These are phyloP conservation scores for Stellera chamaejasme DNA, from an alignment of 345 rosid genomes.

Conservation along the genomic window DNA sequence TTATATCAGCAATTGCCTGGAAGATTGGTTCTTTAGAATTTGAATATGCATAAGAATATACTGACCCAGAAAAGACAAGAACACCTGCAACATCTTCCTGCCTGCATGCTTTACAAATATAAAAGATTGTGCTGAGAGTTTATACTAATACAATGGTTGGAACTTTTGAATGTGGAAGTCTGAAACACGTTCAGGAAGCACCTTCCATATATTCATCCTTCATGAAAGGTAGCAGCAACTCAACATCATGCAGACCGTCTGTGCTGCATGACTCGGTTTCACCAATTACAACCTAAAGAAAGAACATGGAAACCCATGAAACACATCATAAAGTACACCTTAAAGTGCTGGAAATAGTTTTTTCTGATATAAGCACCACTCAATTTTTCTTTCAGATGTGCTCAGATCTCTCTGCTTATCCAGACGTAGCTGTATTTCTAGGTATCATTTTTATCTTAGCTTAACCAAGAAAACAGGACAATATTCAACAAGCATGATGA, in stretches of 20 bases:
- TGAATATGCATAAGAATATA: conserved; percentile 62
- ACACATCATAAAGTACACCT: no score
- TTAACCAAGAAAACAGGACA: background rate
- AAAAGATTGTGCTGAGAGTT: conserved; percentile 14
- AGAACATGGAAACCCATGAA: conserved; percentile 1
- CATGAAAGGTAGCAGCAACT: conserved; percentile 65
- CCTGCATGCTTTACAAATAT: conserved; percentile 49
- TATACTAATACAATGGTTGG: conserved; percentile 5
- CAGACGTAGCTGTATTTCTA: no score
- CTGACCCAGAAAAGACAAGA: conserved; percentile 51
- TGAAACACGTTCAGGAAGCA: conserved; percentile 20
- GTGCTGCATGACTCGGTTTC: conserved; percentile 35
- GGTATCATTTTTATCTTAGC: no score
- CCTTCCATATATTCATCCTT: conserved; percentile 49
- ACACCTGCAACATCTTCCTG: conserved; percentile 53
- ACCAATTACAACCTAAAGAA: conserved; percentile 42
- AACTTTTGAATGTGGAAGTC: background rate
- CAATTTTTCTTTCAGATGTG: no score
- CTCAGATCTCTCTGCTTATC: no score
- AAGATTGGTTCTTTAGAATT: conserved; percentile 68
- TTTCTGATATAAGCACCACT: background rate
- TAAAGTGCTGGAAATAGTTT: background rate
- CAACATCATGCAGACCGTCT: conserved; percentile 64
- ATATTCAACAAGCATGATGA: background rate
- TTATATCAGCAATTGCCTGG: conserved; percentile 75